A percentile compares a stretch with the other conserved stretches of the same genome.
Conservation (phyloP, 805 yeast species). For the Komagataella pastoris region DNA sequence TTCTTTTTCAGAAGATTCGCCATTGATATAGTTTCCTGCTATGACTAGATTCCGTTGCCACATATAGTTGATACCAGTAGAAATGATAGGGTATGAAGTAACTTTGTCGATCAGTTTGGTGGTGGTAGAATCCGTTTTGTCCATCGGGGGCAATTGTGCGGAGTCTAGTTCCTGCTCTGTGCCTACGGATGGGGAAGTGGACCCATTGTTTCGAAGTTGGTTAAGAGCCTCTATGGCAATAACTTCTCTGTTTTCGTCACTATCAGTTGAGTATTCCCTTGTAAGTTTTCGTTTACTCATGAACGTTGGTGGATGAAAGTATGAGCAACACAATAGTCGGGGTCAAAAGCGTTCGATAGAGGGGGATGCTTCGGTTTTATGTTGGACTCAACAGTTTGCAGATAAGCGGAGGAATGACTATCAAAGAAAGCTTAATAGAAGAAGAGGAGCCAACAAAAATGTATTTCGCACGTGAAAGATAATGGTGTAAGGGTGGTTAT, state of each 20-base stretch:
- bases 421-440: neutral
- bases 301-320: neutral
- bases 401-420: neutral
- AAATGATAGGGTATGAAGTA: slow-evolving; percentile 21
- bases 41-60: slow-evolving; percentile 19
- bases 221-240: neutral
- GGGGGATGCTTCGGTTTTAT: neutral
- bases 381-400: neutral
- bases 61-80: slow-evolving; percentile 21
- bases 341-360: neutral
- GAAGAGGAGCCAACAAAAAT: neutral
- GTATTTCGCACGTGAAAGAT: neutral
- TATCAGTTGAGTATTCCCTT: neutral
- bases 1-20: neutral
- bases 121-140: neutral
- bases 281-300: neutral
- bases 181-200: neutral
- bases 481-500: neutral
- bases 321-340: neutral
- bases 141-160: neutral
- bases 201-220: neutral
- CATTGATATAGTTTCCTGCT: slow-evolving; percentile 12
- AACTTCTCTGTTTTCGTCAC: neutral
- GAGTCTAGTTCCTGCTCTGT: neutral
- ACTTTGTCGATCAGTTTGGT: slow-evolving; percentile 20